Evolutionary conservation across 371 early-diverging fungal genomes (phyloP), one percentile per base, ranked within the genome.

Genomic region (Apophysomyces elegans): DNA sequence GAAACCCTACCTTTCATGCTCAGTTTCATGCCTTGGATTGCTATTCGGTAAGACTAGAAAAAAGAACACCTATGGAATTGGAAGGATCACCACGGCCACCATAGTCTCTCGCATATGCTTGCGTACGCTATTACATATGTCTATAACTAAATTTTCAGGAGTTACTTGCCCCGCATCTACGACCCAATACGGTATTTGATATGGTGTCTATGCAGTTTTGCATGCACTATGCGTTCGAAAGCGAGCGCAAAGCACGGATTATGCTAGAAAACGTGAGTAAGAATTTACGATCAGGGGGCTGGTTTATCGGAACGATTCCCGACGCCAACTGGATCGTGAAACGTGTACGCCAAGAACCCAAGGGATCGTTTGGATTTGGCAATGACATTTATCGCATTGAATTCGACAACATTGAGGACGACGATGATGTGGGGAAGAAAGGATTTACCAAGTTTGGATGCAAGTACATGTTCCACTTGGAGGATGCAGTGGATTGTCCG

Each of bases 401-500:
- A 38, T 97, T 97, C 84, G 77, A 88, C 21, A 62, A 57, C 32
- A 59, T 77, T n/a, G 74, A 85, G 47, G 80, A 90, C 2, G 67
- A 74, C 1, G 56, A 71, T 1, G 64, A 65, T 32, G 37, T 56
- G 4, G 44, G 66, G 0, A 67, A 69, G 26, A 69, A 74, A 45
- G 79, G 81, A 0, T 88, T 88, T 46, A 78, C 85, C 26, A 66
- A 79, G 4, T 99, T 89, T 78, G 98, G 98, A 1, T 87, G 90
- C 69, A 88, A 90, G 56, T 99, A 99, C 76, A 86, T 87, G 82
- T 99, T 99, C 81, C 88, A 92, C 66, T 84, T 99, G 18, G 90
- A 88, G 50, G 99, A 99, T 76, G 99, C 99, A 0, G 94, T 99
- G 4, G 94, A 97, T 71, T 99, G 99, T 73, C 95, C 98, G 1